phyloP scores from a whole-genome alignment of 1,284 basidiomycete genomes.

The Fomes fomentarius region DNA sequence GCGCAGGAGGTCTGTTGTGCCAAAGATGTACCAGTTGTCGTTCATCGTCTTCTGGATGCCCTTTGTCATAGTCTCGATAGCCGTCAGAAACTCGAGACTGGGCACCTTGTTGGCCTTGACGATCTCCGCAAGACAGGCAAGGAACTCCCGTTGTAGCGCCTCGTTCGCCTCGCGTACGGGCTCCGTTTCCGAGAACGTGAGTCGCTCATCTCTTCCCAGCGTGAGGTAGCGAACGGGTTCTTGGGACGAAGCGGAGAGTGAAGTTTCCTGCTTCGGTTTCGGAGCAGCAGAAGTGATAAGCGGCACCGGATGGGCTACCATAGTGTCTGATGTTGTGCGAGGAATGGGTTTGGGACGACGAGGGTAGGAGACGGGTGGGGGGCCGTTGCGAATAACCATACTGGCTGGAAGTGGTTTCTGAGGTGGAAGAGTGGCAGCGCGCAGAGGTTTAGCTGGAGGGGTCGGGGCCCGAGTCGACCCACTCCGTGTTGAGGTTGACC shows the following conservation, averaged over 20 bases:
- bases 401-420: neutral
- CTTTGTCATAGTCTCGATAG: slow-evolving; percentile 6
- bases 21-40: slow-evolving; percentile 16
- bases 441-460: slow-evolving; percentile 9
- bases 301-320: neutral
- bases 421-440: neutral
- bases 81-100: slow-evolving; percentile 11
- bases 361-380: neutral
- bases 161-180: slow-evolving; percentile 10
- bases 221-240: slow-evolving; percentile 12
- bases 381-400: neutral
- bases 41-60: slow-evolving; percentile 16
- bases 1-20: slow-evolving; percentile 11
- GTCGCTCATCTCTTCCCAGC: slow-evolving; percentile 4
- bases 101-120: slow-evolving; percentile 18
- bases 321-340: neutral
- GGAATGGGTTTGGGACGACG: neutral
- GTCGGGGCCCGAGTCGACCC: slow-evolving; percentile 8
- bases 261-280: neutral
- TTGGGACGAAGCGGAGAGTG: neutral
- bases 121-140: slow-evolving; percentile 17
- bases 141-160: slow-evolving; percentile 19
- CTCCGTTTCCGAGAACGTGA: slow-evolving; percentile 11
- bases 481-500: slow-evolving; percentile 1
- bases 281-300: neutral